A percentile compares a stretch with the other conserved stretches of the same genome.
Conservation (phyloP, 2,329 filamentous ascomycete genomes). For the Alternaria sp. region DNA sequence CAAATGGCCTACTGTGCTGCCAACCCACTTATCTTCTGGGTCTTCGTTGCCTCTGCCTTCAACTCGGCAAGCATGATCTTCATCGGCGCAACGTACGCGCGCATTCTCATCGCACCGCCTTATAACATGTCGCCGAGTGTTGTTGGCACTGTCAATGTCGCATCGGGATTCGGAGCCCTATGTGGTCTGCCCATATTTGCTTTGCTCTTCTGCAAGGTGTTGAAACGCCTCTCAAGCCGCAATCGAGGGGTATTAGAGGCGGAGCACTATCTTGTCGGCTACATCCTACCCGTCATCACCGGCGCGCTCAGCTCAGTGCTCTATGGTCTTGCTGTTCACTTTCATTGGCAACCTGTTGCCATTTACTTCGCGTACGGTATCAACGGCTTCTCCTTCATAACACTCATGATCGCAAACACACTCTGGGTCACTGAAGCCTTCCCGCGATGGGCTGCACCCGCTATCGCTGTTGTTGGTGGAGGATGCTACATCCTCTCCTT, state of each 20-base stretch:
- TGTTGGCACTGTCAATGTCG: constrained; percentile 32
- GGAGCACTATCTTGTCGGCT: constrained; percentile 43
- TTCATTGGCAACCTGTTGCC: constrained; percentile 19
- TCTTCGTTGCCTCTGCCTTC: constrained; percentile 34
- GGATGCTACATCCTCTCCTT: constrained; percentile 37
- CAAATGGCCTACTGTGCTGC: constrained; percentile 41
- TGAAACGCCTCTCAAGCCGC: constrained; percentile 31
- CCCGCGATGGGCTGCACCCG: constrained; percentile 45
- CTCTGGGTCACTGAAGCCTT: constrained; percentile 47
- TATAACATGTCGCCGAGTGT: constrained; percentile 31
- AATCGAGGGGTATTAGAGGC: constrained; percentile 44
- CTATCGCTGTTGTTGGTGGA: constrained; percentile 36
- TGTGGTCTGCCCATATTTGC: constrained; percentile 27
- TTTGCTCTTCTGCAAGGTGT: constrained; percentile 16
- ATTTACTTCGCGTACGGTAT: constrained; percentile 42
- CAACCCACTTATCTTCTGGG: constrained; percentile 47
- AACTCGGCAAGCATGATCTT: constrained; percentile 44
- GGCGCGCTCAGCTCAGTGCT: constrained; percentile 34
- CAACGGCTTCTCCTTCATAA: constrained; percentile 39
- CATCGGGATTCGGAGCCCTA: constrained; percentile 30
- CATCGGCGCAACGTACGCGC: constrained; percentile 38
- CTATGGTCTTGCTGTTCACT: constrained; percentile 36
- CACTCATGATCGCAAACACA: constrained; percentile 36
- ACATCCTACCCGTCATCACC: constrained; percentile 37
- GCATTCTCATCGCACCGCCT: constrained; percentile 29